Conservation (phyloP, 1,284 basidiomycete species). For the Fomitiporia mediterranea region DNA sequence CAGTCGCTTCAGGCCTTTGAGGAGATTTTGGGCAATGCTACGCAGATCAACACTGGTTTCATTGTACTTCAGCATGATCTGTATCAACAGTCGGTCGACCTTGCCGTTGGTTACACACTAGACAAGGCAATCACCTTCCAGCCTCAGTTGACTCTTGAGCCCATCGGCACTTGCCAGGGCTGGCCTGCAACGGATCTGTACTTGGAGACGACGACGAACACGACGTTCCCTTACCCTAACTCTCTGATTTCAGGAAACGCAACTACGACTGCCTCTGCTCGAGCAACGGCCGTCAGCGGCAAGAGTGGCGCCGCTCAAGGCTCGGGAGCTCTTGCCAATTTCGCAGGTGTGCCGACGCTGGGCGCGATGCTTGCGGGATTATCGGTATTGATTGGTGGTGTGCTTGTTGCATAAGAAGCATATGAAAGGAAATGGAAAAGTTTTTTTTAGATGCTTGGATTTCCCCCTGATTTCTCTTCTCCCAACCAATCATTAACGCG, state of each 20-base stretch:
- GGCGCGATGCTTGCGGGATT: constrained; percentile 15
- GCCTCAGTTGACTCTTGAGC: constrained; percentile 56
- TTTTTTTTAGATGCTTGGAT: neutral
- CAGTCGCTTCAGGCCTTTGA: constrained; percentile 56
- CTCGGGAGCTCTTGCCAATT: constrained; percentile 4
- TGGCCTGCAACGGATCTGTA: constrained; percentile 56
- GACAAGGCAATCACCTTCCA: constrained; percentile 57
- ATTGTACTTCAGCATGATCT: constrained; percentile 89
- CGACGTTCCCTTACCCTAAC: constrained; percentile 48
- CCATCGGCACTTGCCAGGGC: constrained; percentile 60
- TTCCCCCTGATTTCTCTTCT: neutral
- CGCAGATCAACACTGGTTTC: constrained; percentile 62
- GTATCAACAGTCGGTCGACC: constrained; percentile 80
- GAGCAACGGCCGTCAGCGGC: constrained; percentile 9
- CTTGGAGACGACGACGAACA: constrained; percentile 58
- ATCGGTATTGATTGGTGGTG: constrained; percentile 16
- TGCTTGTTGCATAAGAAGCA: constrained; percentile 14
- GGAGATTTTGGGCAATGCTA: constrained; percentile 57
- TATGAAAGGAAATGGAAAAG: neutral
- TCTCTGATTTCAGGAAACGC: constrained; percentile 18
- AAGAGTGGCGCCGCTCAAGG: neutral
- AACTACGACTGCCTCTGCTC: constrained; percentile 15
- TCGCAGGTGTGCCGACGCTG: constrained; percentile 4
- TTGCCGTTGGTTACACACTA: constrained; percentile 86
- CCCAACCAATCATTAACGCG: neutral